Evolutionary conservation across 306 rosid species (phyloP).

Genomic region (Albizia julibrissin): DNA sequence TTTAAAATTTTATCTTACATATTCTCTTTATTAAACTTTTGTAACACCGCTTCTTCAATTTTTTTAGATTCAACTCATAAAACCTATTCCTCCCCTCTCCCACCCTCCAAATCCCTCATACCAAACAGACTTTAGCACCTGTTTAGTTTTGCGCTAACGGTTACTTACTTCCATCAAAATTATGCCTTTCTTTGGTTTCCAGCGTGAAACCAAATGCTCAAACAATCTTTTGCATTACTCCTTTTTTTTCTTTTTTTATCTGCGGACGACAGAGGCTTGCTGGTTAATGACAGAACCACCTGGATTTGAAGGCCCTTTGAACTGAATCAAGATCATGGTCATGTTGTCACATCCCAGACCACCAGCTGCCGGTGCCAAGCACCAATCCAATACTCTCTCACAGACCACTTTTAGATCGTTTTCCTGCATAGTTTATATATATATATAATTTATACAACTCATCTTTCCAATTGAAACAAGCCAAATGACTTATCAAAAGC

Average conservation of each 20-base stretch:
- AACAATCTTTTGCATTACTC: constrained; percentile 17
- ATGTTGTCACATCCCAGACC: constrained; percentile 97
- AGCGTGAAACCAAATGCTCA: background rate
- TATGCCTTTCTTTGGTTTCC: background rate
- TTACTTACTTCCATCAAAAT: background rate
- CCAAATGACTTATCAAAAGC: background rate
- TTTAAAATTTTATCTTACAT: too few relatives aligned
- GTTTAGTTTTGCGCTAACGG: background rate
- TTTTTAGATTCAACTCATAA: too few relatives aligned
- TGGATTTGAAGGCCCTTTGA: constrained; percentile 49
- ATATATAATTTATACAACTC: background rate
- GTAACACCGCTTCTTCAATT: too few relatives aligned
- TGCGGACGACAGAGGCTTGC: constrained; percentile 50
- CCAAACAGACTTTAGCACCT: too few relatives aligned
- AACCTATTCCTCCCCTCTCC: too few relatives aligned
- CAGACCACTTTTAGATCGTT: constrained; percentile 71
- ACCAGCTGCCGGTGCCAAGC: constrained; percentile 92
- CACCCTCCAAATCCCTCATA: too few relatives aligned
- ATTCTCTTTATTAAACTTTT: too few relatives aligned
- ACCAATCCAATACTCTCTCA: constrained; percentile 87
- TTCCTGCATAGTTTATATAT: constrained; percentile 61
- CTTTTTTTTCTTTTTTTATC: background rate
- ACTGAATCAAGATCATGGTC: constrained; percentile 98
- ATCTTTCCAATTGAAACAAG: constrained; percentile 5
- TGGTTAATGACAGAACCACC: constrained; percentile 41